Evolutionary conservation across 2,329 filamentous ascomycete species (phyloP).

Genomic region (Graphium sp.): DNA sequence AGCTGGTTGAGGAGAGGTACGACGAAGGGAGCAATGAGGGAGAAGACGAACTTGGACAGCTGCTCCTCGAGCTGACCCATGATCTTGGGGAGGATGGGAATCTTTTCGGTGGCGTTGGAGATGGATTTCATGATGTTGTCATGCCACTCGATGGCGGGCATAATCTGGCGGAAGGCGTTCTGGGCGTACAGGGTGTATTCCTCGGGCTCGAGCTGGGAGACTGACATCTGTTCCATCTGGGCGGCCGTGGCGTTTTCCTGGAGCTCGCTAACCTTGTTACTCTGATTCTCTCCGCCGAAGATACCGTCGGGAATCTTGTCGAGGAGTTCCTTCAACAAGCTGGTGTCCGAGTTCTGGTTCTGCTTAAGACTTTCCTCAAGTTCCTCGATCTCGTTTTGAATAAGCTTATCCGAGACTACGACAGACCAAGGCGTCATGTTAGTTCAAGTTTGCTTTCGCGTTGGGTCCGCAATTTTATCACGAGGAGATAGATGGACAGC

Average conservation of each 20-base stretch:
- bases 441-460: no score
- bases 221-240: conserved; percentile 56
- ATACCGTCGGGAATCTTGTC: conserved; percentile 69
- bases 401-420: conserved; percentile 68
- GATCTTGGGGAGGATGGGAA: conserved; percentile 70
- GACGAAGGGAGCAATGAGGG: conserved; percentile 76
- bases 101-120: conserved; percentile 61
- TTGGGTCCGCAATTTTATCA: background rate
- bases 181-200: conserved; percentile 66
- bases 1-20: conserved; percentile 75
- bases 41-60: conserved; percentile 78
- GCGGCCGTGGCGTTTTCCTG: conserved; percentile 58
- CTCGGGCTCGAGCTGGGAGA: conserved; percentile 68
- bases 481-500: background rate
- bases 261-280: conserved; percentile 61
- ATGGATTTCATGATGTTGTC: conserved; percentile 75
- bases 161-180: conserved; percentile 61
- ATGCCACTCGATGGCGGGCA: conserved; percentile 82
- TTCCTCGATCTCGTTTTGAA: conserved; percentile 78
- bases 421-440: background rate
- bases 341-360: conserved; percentile 47
- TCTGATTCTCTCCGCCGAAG: conserved; percentile 60
- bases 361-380: conserved; percentile 68
- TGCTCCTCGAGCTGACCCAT: conserved; percentile 79
- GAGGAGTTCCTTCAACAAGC: conserved; percentile 61